Evolutionary conservation across 805 yeast genomes (phyloP).

Genomic region (Kuraishia borneana): DNA sequence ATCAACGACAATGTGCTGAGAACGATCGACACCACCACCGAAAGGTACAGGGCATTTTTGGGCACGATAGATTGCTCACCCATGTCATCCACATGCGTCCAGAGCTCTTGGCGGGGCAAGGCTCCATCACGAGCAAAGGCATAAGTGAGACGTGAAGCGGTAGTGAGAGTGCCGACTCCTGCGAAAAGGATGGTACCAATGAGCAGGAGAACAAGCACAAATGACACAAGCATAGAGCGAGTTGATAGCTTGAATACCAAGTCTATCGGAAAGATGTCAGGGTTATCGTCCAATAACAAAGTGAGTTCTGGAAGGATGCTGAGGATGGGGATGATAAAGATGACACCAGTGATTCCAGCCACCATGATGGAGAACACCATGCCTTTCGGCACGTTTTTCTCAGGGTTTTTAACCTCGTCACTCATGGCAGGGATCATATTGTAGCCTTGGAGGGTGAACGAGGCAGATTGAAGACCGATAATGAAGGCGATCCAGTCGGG

Average conservation of each 20-base stretch:
- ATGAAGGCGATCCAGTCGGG: constrained; percentile 59
- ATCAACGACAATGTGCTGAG: constrained; percentile 57
- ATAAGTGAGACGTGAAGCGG: constrained; percentile 74
- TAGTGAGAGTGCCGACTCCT: constrained; percentile 69
- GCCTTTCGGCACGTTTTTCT: constrained; percentile 64
- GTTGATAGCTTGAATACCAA: constrained; percentile 64
- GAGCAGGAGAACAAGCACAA: constrained; percentile 53
- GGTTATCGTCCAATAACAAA: constrained; percentile 42
- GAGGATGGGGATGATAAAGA: constrained; percentile 62
- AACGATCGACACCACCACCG: constrained; percentile 48
- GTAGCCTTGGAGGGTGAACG: constrained; percentile 73
- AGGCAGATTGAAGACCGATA: constrained; percentile 69
- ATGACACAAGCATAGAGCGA: constrained; percentile 55
- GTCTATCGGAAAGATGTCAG: constrained; percentile 70
- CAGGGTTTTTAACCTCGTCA: constrained; percentile 73
- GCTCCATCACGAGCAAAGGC: constrained; percentile 81
- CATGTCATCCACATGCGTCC: constrained; percentile 54
- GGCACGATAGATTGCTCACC: constrained; percentile 51
- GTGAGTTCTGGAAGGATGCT: constrained; percentile 60
- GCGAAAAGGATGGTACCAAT: constrained; percentile 66
- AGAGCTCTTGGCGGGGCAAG: constrained; percentile 48
- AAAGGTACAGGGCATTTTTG: constrained; percentile 52
- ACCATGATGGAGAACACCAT: constrained; percentile 53
- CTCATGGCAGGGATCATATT: constrained; percentile 75
- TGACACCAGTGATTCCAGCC: constrained; percentile 57